Percentiles rank a stretch among this genome's conserved stretches.
Evolutionary conservation across 805 yeast genomes (phyloP).

Genomic region (Candida piceae): DNA sequence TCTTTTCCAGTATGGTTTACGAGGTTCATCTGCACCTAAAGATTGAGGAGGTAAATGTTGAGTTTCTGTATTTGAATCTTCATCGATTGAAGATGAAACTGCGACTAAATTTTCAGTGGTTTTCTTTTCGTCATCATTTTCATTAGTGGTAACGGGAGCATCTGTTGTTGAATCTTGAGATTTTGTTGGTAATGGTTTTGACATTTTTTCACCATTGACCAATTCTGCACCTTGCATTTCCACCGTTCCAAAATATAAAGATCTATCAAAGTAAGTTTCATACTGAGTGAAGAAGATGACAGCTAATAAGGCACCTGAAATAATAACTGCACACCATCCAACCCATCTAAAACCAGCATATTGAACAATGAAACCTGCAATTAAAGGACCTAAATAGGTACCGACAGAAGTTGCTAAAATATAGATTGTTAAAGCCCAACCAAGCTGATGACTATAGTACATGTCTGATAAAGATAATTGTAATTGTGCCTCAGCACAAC

Average conservation of each 20-base stretch:
- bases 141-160: too few relatives aligned
- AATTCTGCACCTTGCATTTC: constrained; percentile 25
- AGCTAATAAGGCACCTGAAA: constrained; percentile 53
- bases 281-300: constrained; percentile 58
- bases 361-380: constrained; percentile 68
- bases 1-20: constrained; percentile 40
- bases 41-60: constrained; percentile 6
- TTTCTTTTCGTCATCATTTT: too few relatives aligned
- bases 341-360: constrained; percentile 73
- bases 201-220: too few relatives aligned
- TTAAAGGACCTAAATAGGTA: constrained; percentile 72
- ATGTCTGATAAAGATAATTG: constrained; percentile 67
- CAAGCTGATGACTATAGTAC: constrained; percentile 73
- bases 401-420: constrained; percentile 73
- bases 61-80: neutral
- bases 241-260: constrained; percentile 35
- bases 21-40: constrained; percentile 36
- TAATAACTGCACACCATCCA: constrained; percentile 61
- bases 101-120: neutral
- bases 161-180: too few relatives aligned
- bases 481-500: constrained; percentile 70
- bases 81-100: constrained; percentile 4
- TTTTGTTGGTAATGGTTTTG: too few relatives aligned
- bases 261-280: constrained; percentile 64
- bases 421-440: constrained; percentile 66